These are phyloP conservation scores for Amaranthus tricolor DNA, from an alignment of 179 eudicot genomes.

Conservation along the genomic window DNA sequence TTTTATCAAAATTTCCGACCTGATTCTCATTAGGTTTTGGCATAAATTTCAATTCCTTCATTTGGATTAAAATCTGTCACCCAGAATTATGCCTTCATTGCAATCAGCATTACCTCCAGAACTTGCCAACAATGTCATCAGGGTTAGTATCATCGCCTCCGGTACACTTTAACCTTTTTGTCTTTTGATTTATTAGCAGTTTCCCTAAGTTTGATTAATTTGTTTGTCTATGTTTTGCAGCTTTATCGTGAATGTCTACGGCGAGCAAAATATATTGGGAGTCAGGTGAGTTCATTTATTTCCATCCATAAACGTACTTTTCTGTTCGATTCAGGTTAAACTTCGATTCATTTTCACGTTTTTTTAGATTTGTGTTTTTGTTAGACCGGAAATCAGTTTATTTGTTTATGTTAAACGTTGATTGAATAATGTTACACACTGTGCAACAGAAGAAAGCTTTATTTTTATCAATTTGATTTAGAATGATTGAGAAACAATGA, in stretches of 20 bases:
- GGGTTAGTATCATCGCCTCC: conserved; percentile 41
- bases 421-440: no score
- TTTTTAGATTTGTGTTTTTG: neutral
- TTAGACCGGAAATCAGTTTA: neutral
- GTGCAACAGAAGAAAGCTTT: neutral
- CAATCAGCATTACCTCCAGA: conserved; percentile 88
- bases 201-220: neutral
- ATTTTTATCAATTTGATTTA: no score
- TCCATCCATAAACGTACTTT: neutral
- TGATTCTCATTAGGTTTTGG: no score
- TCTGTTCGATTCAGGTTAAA: neutral
- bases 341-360: neutral
- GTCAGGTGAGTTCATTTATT: conserved; percentile 38
- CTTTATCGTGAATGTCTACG: conserved; percentile 87
- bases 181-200: neutral
- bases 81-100: conserved; percentile 55
- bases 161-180: neutral
- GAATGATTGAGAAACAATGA: neutral
- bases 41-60: no score
- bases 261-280: conserved; percentile 73
- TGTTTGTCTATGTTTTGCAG: conserved; percentile 26
- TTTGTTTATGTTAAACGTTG: neutral
- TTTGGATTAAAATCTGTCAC: no score
- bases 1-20: no score
- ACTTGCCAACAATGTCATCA: conserved; percentile 70